Base-by-base conservation (phyloP, 768 basidiomycete genomes). In the Termitomyces sp. region DNA sequence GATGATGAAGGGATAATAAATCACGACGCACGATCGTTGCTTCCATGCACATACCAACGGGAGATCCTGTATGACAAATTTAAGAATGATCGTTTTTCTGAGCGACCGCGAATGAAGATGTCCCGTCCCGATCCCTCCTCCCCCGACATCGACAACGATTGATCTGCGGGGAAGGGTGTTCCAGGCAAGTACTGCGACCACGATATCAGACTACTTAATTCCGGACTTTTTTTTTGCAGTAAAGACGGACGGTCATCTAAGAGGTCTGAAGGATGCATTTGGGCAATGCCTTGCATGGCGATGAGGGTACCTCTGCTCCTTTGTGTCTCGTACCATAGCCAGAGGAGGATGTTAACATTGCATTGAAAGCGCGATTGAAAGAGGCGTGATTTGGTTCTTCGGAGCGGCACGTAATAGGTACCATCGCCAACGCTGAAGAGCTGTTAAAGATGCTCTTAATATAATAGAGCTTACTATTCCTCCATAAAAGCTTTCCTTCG, bases 81-180 rank as follows among this genome's bases (percentile, higher is more conserved):
- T 66, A 2, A 69, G 58, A n/a, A 31, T 68, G 58, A 11, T 67
- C 57, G 39, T 58, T 58, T 0, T 62, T 54, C 58, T 64, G 57
- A 11, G 66, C 65, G 9, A 73, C 34, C 18, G 62, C 24, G 18
- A 69, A 47, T 1, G 70, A 55, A 22, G 65, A 61, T 1, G 64
- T 61, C 2, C 72, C 72, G 64, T 61, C 2, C 72, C 72, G 20
- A 70, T 61, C n/a, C n/a, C n/a, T 2, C 70, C 69, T 6, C 70
- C 71, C 1, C 68, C 71, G 7, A 73, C 71, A 54, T 73, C 72
- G 18, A 73, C 69, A 24, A 73, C 63, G n/a, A 68, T 46, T 5
- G 65, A 57, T 13, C 60, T 63, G 31, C 57, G 30, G 2, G 66
- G 58, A 9, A 72, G 57, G 3, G 61, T 47, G 13, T 56, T 59